Evolutionary conservation across 805 yeast genomes (phyloP), one percentile per base, ranked within the genome.

Genomic region (Lachancea meyersii): DNA sequence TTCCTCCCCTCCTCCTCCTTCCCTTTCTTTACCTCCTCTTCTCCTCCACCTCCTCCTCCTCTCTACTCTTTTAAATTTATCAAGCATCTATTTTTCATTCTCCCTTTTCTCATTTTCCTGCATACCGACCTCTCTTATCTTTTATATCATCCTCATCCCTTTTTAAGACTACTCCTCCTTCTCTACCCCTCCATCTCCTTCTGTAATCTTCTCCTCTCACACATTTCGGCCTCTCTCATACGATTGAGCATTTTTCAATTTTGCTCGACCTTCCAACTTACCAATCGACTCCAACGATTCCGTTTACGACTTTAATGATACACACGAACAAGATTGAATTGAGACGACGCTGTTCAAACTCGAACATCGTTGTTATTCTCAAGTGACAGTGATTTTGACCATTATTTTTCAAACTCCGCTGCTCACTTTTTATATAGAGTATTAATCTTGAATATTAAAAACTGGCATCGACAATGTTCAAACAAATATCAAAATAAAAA

Each of bases 81-180:
- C 22, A 38, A 38, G 41, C 41, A 38, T 44, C 38, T 45, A 16
- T 27, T 33, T 40, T 37, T 28, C 16, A 8, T 39, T 22, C 37
- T 27, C 41, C 43, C 48, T 41, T 37, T 43, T 45, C 38, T 35
- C 20, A 16, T 32, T 44, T 39, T 40, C 42, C 37, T 40, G 38
- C 41, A 28, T 32, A 41, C 18, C 41, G 24, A 8, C 24, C 47
- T 47, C 43, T 22, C 36, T 43, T 30, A 45, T 38, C 43, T 41
- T 46, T 45, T 46, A 44, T 44, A 43, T 33, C 46, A 38, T 44
- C 42, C 23, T 24, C 20, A 34, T n/a, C 47, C 44, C 40, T 42
- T 45, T 34, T 48, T 40, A 43, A 34, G 24, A 40, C 50, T 42
- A 28, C 36, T 34, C 36, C 36, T 35, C 33, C 34, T n/a, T n/a